These are phyloP conservation scores for Pseudogymnoascus sp. DNA, from an alignment of 2,329 filamentous ascomycete species.

Conservation along the genomic window DNA sequence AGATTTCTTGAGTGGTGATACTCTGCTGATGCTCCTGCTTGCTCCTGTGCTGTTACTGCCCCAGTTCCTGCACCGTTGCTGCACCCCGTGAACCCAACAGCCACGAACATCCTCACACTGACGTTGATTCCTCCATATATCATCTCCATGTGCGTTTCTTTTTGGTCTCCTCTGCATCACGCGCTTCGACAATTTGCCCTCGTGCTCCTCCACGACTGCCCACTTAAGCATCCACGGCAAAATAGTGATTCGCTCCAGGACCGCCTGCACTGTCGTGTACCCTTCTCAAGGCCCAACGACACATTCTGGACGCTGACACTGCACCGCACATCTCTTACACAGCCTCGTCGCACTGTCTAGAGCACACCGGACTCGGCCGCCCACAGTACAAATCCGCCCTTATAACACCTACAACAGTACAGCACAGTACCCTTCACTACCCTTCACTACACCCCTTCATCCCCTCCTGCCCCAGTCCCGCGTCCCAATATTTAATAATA, in stretches of 20 bases:
- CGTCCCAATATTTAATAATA: constrained; percentile 8
- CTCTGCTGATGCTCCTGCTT: neutral
- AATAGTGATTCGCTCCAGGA: neutral
- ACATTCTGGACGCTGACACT: constrained; percentile 1
- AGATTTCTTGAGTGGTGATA: neutral
- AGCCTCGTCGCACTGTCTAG: neutral
- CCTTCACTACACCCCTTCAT: neutral
- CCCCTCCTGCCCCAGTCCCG: neutral
- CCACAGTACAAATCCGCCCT: neutral
- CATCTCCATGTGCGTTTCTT: neutral
- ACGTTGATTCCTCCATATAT: neutral
- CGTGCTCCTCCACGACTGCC: neutral
- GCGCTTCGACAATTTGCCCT: neutral
- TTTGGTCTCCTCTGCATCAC: neutral
- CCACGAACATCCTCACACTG: neutral
- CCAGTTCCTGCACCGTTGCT: neutral
- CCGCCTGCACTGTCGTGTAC: neutral
- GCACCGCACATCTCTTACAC: neutral
- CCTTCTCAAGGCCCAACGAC: neutral
- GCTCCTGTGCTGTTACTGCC: neutral
- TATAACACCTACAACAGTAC: neutral
- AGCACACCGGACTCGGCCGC: neutral
- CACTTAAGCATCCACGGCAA: neutral
- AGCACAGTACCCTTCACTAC: neutral
- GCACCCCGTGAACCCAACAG: neutral